phyloP scores from a whole-genome alignment of 2,329 filamentous ascomycete species.

The Colletotrichum orchidophilum region DNA sequence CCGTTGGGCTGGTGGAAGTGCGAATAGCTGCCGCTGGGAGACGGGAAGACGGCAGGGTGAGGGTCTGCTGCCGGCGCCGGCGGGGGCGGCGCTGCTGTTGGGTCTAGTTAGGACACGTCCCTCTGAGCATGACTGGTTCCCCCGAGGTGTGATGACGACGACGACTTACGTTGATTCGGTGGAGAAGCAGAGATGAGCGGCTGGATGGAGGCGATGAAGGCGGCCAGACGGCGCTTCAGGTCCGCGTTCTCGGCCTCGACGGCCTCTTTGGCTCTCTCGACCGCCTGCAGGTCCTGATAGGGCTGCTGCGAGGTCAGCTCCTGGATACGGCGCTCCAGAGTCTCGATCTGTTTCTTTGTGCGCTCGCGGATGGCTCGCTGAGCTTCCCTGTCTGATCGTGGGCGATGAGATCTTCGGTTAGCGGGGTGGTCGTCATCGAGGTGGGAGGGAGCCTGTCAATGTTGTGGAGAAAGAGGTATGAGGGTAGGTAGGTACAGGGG shows the following conservation, averaged over 20 bases:
- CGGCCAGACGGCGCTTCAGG: slow-evolving; percentile 74
- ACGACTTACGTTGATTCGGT: slow-evolving; percentile 34
- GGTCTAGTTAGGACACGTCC: slow-evolving; percentile 5
- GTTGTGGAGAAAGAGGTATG: background rate
- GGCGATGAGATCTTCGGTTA: background rate
- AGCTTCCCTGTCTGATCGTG: slow-evolving; percentile 76
- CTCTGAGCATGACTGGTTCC: background rate
- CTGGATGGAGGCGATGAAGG: slow-evolving; percentile 71
- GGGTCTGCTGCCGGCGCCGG: slow-evolving; percentile 38
- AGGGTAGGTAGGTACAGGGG: background rate
- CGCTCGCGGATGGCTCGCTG: slow-evolving; percentile 86
- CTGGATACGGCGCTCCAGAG: slow-evolving; percentile 75
- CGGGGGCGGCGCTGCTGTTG: slow-evolving; percentile 34
- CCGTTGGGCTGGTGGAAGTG: slow-evolving; percentile 37
- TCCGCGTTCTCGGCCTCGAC: slow-evolving; percentile 84
- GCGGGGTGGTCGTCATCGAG: slow-evolving; percentile 11
- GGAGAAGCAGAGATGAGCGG: slow-evolving; percentile 57
- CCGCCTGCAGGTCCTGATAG: slow-evolving; percentile 83
- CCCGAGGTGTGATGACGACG: background rate
- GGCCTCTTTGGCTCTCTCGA: slow-evolving; percentile 78
- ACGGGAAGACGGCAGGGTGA: slow-evolving; percentile 39
- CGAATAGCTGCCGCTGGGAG: slow-evolving; percentile 39
- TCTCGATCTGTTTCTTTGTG: slow-evolving; percentile 82
- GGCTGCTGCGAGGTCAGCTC: slow-evolving; percentile 84
- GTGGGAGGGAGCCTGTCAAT: background rate